Percentiles rank a stretch among this genome's conserved stretches.
Conservation (phyloP, 495 filamentous ascomycete genomes). For the Talaromyces proteolyticus region DNA sequence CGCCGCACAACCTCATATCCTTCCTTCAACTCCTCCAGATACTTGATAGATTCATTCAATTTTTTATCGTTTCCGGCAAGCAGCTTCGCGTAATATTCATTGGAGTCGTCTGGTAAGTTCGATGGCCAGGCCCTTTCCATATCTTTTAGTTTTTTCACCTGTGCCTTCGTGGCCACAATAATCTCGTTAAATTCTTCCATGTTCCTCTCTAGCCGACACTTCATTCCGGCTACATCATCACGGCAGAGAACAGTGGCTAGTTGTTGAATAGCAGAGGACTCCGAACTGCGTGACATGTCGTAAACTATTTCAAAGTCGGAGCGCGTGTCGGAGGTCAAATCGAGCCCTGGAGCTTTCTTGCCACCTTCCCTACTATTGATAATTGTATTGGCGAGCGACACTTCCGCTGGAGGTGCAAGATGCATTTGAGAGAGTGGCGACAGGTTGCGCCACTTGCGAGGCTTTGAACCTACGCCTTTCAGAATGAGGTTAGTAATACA, state of each 20-base stretch:
- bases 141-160: constrained; percentile 1
- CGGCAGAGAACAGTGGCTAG: constrained; percentile 1
- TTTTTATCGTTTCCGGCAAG: not conserved
- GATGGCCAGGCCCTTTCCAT: not conserved
- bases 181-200: not conserved
- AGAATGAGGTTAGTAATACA: no score
- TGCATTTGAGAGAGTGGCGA: no score
- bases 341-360: no score
- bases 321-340: not conserved
- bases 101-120: not conserved
- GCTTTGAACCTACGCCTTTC: no score
- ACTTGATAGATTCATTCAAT: not conserved
- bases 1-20: not conserved
- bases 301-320: not conserved
- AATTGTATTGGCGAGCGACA: no score
- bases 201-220: not conserved
- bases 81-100: not conserved
- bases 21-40: not conserved
- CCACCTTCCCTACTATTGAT: no score
- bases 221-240: not conserved
- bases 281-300: not conserved
- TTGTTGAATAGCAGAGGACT: not conserved
- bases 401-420: no score
- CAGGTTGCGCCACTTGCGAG: no score
- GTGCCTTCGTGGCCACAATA: not conserved